These are phyloP conservation scores for Saksenaea oblongispora DNA, from an alignment of 371 early-diverging fungal species.

Conservation along the genomic window DNA sequence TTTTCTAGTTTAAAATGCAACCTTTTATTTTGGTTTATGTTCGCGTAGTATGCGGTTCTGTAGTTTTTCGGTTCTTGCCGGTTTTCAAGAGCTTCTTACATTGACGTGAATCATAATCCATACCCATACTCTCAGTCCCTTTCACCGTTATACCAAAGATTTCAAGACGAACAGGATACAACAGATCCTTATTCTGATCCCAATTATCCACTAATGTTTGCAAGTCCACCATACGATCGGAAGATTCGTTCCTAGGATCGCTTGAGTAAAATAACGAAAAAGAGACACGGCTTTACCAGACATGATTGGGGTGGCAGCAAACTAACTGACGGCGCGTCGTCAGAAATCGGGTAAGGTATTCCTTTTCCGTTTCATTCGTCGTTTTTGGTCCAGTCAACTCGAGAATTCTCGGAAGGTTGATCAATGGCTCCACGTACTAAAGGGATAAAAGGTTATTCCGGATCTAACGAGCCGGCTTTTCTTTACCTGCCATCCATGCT, in stretches of 20 bases:
- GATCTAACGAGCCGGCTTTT: not conserved
- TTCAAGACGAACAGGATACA: slow-evolving; percentile 25
- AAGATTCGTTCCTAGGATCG: slow-evolving; percentile 40
- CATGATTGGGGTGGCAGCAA: slow-evolving; percentile 48
- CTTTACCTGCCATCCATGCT: slow-evolving; percentile 55
- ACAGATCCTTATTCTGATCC: slow-evolving; percentile 35
- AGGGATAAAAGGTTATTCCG: slow-evolving; percentile 6
- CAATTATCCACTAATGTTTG: slow-evolving; percentile 36
- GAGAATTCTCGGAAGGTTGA: slow-evolving; percentile 47
- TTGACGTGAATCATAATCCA: slow-evolving; percentile 23
- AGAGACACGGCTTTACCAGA: slow-evolving; percentile 27
- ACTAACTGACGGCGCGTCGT: slow-evolving; percentile 43
- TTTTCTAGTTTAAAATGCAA: no score
- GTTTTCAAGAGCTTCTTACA: slow-evolving; percentile 23
- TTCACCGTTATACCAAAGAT: slow-evolving; percentile 38
- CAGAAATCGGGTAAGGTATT: slow-evolving; percentile 42
- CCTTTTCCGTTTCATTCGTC: slow-evolving; percentile 28
- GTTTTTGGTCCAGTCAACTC: slow-evolving; percentile 38
- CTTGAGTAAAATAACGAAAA: no score
- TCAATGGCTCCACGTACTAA: slow-evolving; percentile 45
- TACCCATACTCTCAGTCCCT: slow-evolving; percentile 36
- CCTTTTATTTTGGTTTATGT: no score
- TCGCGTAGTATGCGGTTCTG: no score
- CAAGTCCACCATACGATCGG: slow-evolving; percentile 43
- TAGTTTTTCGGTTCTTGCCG: no score